Conservation (phyloP, 768 basidiomycete genomes). For the Suillus spraguei region DNA sequence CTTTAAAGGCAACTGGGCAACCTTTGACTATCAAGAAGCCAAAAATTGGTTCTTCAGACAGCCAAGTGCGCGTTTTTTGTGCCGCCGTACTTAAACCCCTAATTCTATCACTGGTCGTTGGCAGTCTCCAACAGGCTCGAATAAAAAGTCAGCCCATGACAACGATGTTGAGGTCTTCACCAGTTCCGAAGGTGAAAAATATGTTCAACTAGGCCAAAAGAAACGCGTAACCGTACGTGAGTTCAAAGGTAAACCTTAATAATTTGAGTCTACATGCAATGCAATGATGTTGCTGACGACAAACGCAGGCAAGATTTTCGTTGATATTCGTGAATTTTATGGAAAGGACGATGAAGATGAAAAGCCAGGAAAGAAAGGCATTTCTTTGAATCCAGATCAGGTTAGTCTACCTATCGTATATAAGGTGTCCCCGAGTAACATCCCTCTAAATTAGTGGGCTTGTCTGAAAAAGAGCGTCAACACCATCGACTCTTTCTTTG, state of each 20-base stretch:
- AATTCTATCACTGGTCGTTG: not conserved
- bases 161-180: slow-evolving; percentile 17
- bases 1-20: slow-evolving; percentile 16
- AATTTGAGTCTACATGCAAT: not conserved
- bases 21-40: slow-evolving; percentile 39
- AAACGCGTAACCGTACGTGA: slow-evolving; percentile 59
- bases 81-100: slow-evolving; percentile 18
- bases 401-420: slow-evolving; percentile 35
- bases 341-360: slow-evolving; percentile 52
- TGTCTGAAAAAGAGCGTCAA: slow-evolving; percentile 45
- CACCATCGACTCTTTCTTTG: slow-evolving; percentile 57
- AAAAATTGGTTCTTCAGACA: slow-evolving; percentile 21
- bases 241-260: slow-evolving; percentile 44
- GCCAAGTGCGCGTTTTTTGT: slow-evolving; percentile 8
- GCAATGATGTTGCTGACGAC: slow-evolving; percentile 30
- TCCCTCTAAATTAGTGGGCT: slow-evolving; percentile 59
- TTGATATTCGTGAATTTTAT: slow-evolving; percentile 82
- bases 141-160: not conserved
- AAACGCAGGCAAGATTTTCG: slow-evolving; percentile 47
- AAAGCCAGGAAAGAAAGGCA: slow-evolving; percentile 84
- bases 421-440: not conserved
- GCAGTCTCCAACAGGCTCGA: slow-evolving; percentile 19
- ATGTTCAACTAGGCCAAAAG: slow-evolving; percentile 72
- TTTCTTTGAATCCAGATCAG: slow-evolving; percentile 67
- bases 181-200: slow-evolving; percentile 41